These are phyloP conservation scores for Stagonosporopsis vannaccii DNA, from an alignment of 2,329 filamentous ascomycete genomes.

Conservation along the genomic window DNA sequence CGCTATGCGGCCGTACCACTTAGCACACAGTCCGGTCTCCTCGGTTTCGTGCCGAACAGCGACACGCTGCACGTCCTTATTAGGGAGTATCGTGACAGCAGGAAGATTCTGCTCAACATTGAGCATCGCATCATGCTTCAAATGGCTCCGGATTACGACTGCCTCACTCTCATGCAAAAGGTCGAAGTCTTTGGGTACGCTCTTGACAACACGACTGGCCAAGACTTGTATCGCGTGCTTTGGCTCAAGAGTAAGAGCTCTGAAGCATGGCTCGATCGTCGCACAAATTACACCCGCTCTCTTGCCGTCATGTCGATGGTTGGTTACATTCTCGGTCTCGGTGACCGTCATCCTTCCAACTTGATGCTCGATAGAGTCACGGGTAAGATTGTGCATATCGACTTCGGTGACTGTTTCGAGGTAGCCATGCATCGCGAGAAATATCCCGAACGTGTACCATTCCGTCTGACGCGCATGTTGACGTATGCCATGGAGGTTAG, in stretches of 20 bases:
- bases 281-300: slow-evolving; percentile 98
- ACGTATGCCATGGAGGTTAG: slow-evolving; percentile 99
- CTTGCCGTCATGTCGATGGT: slow-evolving; percentile 99
- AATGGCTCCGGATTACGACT: slow-evolving; percentile 99
- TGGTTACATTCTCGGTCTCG: slow-evolving; percentile 97
- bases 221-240: slow-evolving; percentile 95
- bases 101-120: slow-evolving; percentile 98
- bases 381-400: slow-evolving; percentile 97
- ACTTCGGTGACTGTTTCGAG: slow-evolving; percentile 99
- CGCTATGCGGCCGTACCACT: slow-evolving; percentile 95
- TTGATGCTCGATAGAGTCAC: slow-evolving; percentile 96
- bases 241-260: slow-evolving; percentile 99
- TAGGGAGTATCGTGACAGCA: slow-evolving; percentile 93
- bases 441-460: slow-evolving; percentile 95
- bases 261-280: slow-evolving; percentile 94
- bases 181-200: slow-evolving; percentile 99
- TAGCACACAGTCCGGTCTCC: slow-evolving; percentile 91
- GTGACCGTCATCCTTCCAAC: slow-evolving; percentile 96
- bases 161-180: slow-evolving; percentile 99
- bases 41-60: slow-evolving; percentile 97
- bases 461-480: slow-evolving; percentile 97
- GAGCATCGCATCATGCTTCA: slow-evolving; percentile 99
- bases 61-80: slow-evolving; percentile 97
- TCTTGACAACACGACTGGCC: slow-evolving; percentile 97
- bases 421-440: slow-evolving; percentile 99